phyloP scores from a whole-genome alignment of 208 protist genomes.

The Trypanosoma boissoni region DNA sequence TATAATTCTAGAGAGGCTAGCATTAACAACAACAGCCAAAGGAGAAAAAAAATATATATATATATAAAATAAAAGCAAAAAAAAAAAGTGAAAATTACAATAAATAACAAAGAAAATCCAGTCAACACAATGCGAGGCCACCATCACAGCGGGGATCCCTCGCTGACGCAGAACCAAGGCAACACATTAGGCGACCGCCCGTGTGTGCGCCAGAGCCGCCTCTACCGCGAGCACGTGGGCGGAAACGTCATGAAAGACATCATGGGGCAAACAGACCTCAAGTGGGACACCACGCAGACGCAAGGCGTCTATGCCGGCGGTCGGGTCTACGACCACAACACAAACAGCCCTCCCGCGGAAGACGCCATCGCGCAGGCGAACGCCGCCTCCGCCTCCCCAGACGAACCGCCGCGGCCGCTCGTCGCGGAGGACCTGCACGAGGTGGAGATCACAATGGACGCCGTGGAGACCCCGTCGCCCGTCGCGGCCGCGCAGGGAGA shows the following conservation, averaged over 20 bases:
- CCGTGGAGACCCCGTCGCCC: neutral
- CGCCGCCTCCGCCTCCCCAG: too few relatives aligned
- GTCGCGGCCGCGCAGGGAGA: slow-evolving; percentile 7
- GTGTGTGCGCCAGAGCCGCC: slow-evolving; percentile 81
- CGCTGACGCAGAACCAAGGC: slow-evolving; percentile 82
- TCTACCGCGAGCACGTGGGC: slow-evolving; percentile 74
- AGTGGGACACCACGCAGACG: slow-evolving; percentile 75
- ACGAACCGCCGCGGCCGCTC: neutral
- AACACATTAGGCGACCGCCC: slow-evolving; percentile 86
- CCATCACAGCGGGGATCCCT: slow-evolving; percentile 49
- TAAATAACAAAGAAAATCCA: neutral
- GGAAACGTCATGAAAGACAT: slow-evolving; percentile 88
- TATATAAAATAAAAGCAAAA: slow-evolving; percentile 14
- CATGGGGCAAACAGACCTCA: slow-evolving; percentile 72
- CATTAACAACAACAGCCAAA: too few relatives aligned
- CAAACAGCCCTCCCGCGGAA: neutral
- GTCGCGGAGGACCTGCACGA: neutral
- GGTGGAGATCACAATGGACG: slow-evolving; percentile 22
- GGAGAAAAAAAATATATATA: slow-evolving; percentile 8
- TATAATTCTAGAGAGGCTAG: too few relatives aligned
- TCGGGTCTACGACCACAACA: slow-evolving; percentile 70
- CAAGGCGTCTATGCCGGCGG: slow-evolving; percentile 78
- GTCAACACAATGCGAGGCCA: slow-evolving; percentile 51
- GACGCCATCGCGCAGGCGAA: too few relatives aligned
- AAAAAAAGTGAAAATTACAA: neutral